Base-by-base conservation (phyloP, 306 rosid species). In the Citrullus colocynthis region DNA sequence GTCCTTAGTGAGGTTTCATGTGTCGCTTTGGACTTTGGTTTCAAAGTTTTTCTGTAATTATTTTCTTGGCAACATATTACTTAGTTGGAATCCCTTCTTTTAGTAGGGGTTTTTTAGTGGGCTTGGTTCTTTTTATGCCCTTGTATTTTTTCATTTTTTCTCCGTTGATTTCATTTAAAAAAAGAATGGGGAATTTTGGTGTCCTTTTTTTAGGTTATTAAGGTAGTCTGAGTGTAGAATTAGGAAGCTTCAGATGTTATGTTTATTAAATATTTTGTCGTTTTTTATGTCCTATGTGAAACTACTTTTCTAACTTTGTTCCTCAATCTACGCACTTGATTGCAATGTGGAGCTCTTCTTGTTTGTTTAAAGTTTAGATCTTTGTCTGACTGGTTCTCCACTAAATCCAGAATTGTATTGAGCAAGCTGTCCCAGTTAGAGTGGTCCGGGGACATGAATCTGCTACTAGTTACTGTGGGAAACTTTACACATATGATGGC, bases 401-500 rank as follows among this genome's bases (percentile, higher is more conserved):
- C 60, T 75, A 71, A 72, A 85, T 81, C 81, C 86, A 95, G 99
- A 95, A 95, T 58, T 90, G 89, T 79, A 82, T 81, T 32, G 97
- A 86, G 52, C 97, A 95, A 80, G 12, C 63, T 74, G 89, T 88
- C 58, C 91, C 93, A 61, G 97, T 95, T 54, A 89, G 99, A 86
- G 99, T 95, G 60, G 55, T 89, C 76, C 99, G 99, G 17, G 99
- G 99, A 66, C 99, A 89, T 78, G 88, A 82, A 52, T 95, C 89
- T 77, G 24, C 83, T 20, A 87, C 85, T 82, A 91, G 98, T 83
- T 94, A 94, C 81, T 55, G 89, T 75, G 87, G 93, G 34, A 95
- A 88, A 91, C 84, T 95, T 20, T 95, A 95, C 88, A 95, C 99
- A 11, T 95, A 92, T 42, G 99, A 95, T 86, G 99, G 99, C 32